These are phyloP conservation scores for Colletotrichum spaethianum DNA, from an alignment of 2,329 filamentous ascomycete genomes.

Conservation along the genomic window DNA sequence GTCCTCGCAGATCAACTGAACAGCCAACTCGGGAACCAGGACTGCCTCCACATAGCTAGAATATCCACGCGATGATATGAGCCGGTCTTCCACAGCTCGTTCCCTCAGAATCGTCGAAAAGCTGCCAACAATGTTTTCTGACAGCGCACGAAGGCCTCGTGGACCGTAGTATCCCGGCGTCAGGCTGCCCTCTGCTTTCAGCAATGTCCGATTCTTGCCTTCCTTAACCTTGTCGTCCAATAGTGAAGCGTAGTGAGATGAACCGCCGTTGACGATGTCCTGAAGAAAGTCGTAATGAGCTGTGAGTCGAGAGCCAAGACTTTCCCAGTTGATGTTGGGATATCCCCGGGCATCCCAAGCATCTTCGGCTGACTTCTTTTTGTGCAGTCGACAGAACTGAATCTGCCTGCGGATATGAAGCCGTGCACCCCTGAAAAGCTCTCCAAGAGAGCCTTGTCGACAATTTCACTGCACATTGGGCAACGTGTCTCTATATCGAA, in stretches of 20 bases:
- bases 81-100: slow-evolving; percentile 73
- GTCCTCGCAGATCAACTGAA: slow-evolving; percentile 70
- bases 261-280: slow-evolving; percentile 70
- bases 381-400: slow-evolving; percentile 76
- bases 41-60: slow-evolving; percentile 81
- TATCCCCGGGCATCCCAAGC: slow-evolving; percentile 70
- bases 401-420: slow-evolving; percentile 72
- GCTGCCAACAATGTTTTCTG: slow-evolving; percentile 74
- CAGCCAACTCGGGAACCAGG: slow-evolving; percentile 79
- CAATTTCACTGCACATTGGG: slow-evolving; percentile 75
- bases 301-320: slow-evolving; percentile 71
- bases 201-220: slow-evolving; percentile 72
- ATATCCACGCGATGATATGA: slow-evolving; percentile 77
- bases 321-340: slow-evolving; percentile 79
- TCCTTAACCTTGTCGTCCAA: slow-evolving; percentile 69
- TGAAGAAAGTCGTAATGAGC: slow-evolving; percentile 69
- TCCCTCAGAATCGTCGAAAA: slow-evolving; percentile 74
- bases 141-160: slow-evolving; percentile 80
- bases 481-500: slow-evolving; percentile 56
- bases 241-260: slow-evolving; percentile 73
- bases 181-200: slow-evolving; percentile 70
- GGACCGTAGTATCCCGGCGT: slow-evolving; percentile 89
- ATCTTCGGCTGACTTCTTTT: slow-evolving; percentile 65
- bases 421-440: slow-evolving; percentile 62
- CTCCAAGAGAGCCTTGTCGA: slow-evolving; percentile 69